A percentile compares a stretch with the other conserved stretches of the same genome.
These are phyloP conservation scores for Exophiala calicioides DNA, from an alignment of 2,329 filamentous ascomycete genomes.

Conservation along the genomic window DNA sequence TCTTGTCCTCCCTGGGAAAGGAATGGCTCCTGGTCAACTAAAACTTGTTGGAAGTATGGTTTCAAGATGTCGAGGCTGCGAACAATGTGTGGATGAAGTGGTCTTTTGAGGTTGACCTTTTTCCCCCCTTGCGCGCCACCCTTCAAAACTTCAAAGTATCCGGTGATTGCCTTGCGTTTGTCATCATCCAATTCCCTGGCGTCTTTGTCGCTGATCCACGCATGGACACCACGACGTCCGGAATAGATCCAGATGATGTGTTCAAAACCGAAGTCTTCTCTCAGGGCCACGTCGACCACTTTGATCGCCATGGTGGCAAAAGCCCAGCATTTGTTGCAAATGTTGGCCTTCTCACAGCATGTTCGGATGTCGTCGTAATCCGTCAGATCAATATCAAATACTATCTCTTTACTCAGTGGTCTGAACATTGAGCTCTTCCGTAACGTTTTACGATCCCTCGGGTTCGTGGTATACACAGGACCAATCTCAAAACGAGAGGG, in stretches of 20 bases:
- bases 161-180: conserved; percentile 79
- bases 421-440: conserved; percentile 79
- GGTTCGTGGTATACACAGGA: conserved; percentile 93
- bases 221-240: conserved; percentile 91
- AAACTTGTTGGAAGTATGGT: conserved; percentile 81
- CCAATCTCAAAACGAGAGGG: conserved; percentile 97
- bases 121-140: conserved; percentile 85
- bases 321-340: conserved; percentile 91
- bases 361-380: conserved; percentile 97
- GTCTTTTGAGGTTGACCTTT: conserved; percentile 78
- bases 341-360: conserved; percentile 90
- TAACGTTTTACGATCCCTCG: conserved; percentile 85
- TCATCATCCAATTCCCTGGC: conserved; percentile 83
- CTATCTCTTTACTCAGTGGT: conserved; percentile 87
- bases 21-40: conserved; percentile 87
- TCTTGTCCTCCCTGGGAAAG: conserved; percentile 67
- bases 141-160: conserved; percentile 86
- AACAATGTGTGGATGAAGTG: conserved; percentile 83
- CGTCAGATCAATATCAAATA: conserved; percentile 99
- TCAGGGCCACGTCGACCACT: conserved; percentile 80
- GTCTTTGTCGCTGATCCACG: conserved; percentile 93
- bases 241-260: conserved; percentile 99
- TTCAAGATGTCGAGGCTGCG: conserved; percentile 85
- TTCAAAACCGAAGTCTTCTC: conserved; percentile 94
- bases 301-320: conserved; percentile 99